Evolutionary conservation across 768 basidiomycete species (phyloP), one percentile per base, ranked within the genome.

Genomic region (Suillus occidentalis): DNA sequence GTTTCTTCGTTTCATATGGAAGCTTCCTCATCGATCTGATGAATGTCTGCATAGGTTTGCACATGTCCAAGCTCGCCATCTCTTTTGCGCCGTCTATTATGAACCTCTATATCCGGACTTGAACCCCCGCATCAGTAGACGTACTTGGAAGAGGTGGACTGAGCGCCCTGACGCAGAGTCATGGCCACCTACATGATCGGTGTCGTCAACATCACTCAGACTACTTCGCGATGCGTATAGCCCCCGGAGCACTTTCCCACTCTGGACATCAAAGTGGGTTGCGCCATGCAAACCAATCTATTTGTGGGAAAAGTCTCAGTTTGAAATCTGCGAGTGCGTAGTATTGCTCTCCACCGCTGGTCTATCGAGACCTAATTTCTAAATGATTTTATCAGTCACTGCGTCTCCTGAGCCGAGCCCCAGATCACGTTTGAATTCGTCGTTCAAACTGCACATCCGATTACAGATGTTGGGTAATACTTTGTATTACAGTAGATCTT

Each of bases 21-120:
- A 69, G 25, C 62, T 59, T 43, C 25, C 40, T 28, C 20, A 7
- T 10, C 25, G 16, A 20, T 63, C 39, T 70, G 36, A 72, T 63
- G 37, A 57, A n/a, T 69, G 62, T 60, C 58, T 56, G 4, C 66
- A 87, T 8, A 76, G 75, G 66, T 77, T 72, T 59, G 91, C 68
- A 67, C 86, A 69, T 81, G 82, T 65, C 69, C 76, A 57, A 73
- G 85, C 89, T 56, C 81, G 74, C 69, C 79, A 84, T 31, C 78
- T 86, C 47, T 92, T 90, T 75, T 80, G 91, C 69, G 88, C 87
- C 66, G 88, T 84, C 65, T 92, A 91, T 68, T 91, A 89, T 70
- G 90, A 94, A 72, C 88, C 91, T 63, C 86, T 90, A 77, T 85
- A 90, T 72, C 87, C 89, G 14, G 87, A 91, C 70, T 81, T 91